These are phyloP conservation scores for Podospora sp. DNA, from an alignment of 495 filamentous ascomycete genomes.

Conservation along the genomic window DNA sequence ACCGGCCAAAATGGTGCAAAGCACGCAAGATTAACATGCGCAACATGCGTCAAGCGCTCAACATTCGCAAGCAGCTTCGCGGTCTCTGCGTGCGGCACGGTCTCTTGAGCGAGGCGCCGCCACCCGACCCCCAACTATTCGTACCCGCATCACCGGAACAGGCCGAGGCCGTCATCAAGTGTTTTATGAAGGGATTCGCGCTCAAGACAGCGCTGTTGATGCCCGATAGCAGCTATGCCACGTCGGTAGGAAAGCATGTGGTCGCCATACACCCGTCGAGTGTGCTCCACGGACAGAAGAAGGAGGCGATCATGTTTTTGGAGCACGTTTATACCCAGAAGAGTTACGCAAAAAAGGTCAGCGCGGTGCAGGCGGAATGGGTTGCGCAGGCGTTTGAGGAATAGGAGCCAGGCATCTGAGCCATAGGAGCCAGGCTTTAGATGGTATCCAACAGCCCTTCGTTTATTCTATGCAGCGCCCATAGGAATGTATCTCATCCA, in stretches of 20 bases:
- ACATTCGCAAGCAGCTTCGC: constrained; percentile 87
- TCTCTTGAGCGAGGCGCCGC: constrained; percentile 44
- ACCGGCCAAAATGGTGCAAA: constrained; percentile 78
- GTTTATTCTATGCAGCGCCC: no score
- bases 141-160: constrained; percentile 53
- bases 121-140: constrained; percentile 54
- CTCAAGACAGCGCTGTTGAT: constrained; percentile 80
- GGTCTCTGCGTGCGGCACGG: constrained; percentile 58
- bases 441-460: no score
- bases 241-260: constrained; percentile 77
- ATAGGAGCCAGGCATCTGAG: no score
- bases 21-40: constrained; percentile 74
- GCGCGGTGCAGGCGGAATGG: constrained; percentile 85
- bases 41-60: constrained; percentile 72
- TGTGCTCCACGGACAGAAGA: constrained; percentile 80
- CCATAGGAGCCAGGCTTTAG: no score
- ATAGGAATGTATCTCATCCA: no score
- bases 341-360: constrained; percentile 88
- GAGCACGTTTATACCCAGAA: constrained; percentile 94
- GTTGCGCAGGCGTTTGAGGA: constrained; percentile 66
- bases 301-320: constrained; percentile 93
- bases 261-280: constrained; percentile 91
- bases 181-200: constrained; percentile 79
- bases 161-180: constrained; percentile 66
- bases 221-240: constrained; percentile 84